Percentiles rank a stretch among this genome's conserved stretches.
Evolutionary conservation across 805 yeast species (phyloP).

Genomic region (Candida succiphila): DNA sequence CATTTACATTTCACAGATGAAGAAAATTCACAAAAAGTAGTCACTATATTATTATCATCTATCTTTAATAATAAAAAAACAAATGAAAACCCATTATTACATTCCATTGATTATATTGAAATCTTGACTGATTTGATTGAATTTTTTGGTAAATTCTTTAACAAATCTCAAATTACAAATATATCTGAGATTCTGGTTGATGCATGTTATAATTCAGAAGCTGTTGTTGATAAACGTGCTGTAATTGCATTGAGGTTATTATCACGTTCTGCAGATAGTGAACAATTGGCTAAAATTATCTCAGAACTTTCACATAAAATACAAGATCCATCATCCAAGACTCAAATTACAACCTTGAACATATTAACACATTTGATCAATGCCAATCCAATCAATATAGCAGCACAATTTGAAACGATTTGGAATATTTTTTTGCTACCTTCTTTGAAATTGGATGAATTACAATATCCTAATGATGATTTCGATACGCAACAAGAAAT

Average conservation of each 20-base stretch:
- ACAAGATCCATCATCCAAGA: not conserved
- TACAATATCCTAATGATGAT: constrained; percentile 20
- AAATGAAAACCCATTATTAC: constrained; percentile 14
- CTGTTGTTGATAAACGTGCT: constrained; percentile 35
- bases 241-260: constrained; percentile 29
- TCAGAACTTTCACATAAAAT: not conserved
- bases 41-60: constrained; percentile 28
- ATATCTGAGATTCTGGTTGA: constrained; percentile 21
- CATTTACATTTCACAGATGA: constrained; percentile 17
- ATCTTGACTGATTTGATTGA: constrained; percentile 46
- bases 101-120: constrained; percentile 49
- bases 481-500: constrained; percentile 21
- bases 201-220: constrained; percentile 28
- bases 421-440: constrained; percentile 6
- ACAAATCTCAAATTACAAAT: constrained; percentile 10
- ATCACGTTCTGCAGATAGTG: constrained; percentile 13
- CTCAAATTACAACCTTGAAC: constrained; percentile 9
- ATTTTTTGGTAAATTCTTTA: constrained; percentile 26
- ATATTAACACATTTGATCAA: constrained; percentile 14
- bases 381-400: constrained; percentile 17
- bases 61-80: constrained; percentile 4
- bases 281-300: constrained; percentile 13
- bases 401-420: constrained; percentile 5
- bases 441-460: constrained; percentile 8
- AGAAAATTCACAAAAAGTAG: constrained; percentile 14